Conservation (phyloP, 768 basidiomycete species). For the Scleroderma citrinum region DNA sequence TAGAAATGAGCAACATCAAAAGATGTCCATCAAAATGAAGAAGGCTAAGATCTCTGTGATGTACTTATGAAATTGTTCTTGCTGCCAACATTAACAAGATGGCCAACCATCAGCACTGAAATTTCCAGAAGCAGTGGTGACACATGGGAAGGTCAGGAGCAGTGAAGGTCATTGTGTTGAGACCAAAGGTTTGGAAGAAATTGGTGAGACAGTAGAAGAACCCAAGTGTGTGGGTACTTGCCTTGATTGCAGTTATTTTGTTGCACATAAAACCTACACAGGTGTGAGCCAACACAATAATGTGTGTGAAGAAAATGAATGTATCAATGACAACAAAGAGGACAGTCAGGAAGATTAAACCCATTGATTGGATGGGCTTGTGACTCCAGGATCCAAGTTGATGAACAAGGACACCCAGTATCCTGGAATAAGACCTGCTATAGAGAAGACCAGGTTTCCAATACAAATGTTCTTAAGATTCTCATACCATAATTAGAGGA, state of each 20-base stretch:
- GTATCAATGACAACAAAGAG: constrained; percentile 67
- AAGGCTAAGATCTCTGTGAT: constrained; percentile 78
- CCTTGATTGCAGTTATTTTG: constrained; percentile 39
- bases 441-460: constrained; percentile 72
- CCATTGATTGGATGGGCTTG: constrained; percentile 77
- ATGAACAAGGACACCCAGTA: constrained; percentile 58
- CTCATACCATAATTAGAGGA: constrained; percentile 35
- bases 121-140: constrained; percentile 82
- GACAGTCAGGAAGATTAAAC: constrained; percentile 60
- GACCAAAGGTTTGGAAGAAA: too few relatives aligned
- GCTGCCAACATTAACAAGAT: constrained; percentile 68
- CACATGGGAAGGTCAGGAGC: too few relatives aligned
- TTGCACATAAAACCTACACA: constrained; percentile 59
- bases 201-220: too few relatives aligned
- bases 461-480: constrained; percentile 60
- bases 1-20: constrained; percentile 73
- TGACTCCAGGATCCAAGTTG: constrained; percentile 77
- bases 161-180: too few relatives aligned
- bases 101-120: constrained; percentile 76
- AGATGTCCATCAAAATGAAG: constrained; percentile 82
- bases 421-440: constrained; percentile 77
- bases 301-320: constrained; percentile 12
- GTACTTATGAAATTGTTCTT: constrained; percentile 50
- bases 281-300: not conserved
- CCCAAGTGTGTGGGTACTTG: constrained; percentile 44